These are phyloP conservation scores for Syzygium jambos DNA, from an alignment of 345 rosid genomes.

Conservation along the genomic window DNA sequence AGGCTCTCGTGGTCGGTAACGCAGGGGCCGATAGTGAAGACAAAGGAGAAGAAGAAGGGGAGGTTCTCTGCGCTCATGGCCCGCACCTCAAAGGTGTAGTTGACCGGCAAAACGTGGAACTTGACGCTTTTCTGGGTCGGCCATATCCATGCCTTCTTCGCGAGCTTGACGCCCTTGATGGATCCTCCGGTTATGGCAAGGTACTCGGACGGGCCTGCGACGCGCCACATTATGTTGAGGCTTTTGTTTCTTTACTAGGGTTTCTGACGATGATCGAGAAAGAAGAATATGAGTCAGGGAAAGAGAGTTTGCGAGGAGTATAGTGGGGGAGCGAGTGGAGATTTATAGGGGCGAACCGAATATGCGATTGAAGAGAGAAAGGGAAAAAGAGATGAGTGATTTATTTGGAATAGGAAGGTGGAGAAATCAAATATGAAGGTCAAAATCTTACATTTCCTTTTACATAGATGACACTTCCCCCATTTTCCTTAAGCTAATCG, in stretches of 20 bases:
- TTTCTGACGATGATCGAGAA: neutral
- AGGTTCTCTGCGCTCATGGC: neutral
- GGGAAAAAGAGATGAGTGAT: neutral
- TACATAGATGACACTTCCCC: neutral
- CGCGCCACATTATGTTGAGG: no score
- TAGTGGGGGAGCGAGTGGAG: neutral
- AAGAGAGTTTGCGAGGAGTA: neutral
- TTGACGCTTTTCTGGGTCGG: slow-evolving; percentile 37
- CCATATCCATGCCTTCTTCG: no score
- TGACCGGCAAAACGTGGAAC: slow-evolving; percentile 62
- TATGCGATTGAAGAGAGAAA: neutral
- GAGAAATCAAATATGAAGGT: neutral
- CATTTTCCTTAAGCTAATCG: neutral
- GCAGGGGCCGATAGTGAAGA: slow-evolving; percentile 72
- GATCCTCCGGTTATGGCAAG: no score
- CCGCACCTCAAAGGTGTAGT: slow-evolving; percentile 66
- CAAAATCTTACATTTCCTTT: neutral
- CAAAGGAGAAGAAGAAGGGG: slow-evolving; percentile 60
- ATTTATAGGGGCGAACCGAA: neutral
- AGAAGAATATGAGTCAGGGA: neutral
- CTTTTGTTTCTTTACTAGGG: no score
- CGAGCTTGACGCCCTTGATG: no score
- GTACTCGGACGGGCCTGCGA: no score
- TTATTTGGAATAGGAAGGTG: neutral
- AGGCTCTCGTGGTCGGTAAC: slow-evolving; percentile 35